Conservation (phyloP, 805 yeast species). For the Candida maris region DNA sequence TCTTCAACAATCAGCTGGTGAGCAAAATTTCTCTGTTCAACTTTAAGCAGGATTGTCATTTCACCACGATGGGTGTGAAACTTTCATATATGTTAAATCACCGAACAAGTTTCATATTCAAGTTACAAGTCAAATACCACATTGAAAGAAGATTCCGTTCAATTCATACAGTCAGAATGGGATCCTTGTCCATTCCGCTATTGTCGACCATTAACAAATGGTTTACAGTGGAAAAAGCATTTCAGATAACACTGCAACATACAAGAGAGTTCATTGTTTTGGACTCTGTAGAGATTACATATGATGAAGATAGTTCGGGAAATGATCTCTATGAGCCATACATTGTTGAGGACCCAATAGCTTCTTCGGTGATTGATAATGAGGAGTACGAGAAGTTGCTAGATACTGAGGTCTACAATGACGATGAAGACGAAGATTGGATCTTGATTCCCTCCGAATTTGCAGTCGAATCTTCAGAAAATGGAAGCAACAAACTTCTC, state of each 20-base stretch:
- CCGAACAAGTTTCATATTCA: constrained; percentile 25
- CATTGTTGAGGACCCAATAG: constrained; percentile 20
- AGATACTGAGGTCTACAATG: constrained; percentile 22
- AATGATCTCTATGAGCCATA: constrained; percentile 14
- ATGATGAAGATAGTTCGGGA: constrained; percentile 15
- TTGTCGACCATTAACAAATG: constrained; percentile 22
- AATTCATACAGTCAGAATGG: constrained; percentile 28
- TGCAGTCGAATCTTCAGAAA: constrained; percentile 10
- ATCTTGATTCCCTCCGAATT: constrained; percentile 21
- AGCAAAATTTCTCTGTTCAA: constrained; percentile 25
- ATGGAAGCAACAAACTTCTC: constrained; percentile 5
- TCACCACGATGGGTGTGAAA: constrained; percentile 26
- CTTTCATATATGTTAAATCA: constrained; percentile 20
- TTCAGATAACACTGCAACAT: constrained; percentile 16
- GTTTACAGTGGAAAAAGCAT: constrained; percentile 22
- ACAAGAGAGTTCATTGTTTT: constrained; percentile 21
- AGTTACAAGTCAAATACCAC: constrained; percentile 31
- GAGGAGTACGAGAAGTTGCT: constrained; percentile 26
- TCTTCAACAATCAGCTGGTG: constrained; percentile 18
- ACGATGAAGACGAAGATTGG: constrained; percentile 29
- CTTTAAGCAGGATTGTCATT: constrained; percentile 27
- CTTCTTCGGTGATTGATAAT: constrained; percentile 24
- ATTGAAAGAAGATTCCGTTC: constrained; percentile 33
- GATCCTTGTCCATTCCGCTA: constrained; percentile 32
- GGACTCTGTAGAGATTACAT: constrained; percentile 18